These are phyloP conservation scores for Sabuloglossum arenarium DNA, from an alignment of 495 filamentous ascomycete genomes.

Conservation along the genomic window DNA sequence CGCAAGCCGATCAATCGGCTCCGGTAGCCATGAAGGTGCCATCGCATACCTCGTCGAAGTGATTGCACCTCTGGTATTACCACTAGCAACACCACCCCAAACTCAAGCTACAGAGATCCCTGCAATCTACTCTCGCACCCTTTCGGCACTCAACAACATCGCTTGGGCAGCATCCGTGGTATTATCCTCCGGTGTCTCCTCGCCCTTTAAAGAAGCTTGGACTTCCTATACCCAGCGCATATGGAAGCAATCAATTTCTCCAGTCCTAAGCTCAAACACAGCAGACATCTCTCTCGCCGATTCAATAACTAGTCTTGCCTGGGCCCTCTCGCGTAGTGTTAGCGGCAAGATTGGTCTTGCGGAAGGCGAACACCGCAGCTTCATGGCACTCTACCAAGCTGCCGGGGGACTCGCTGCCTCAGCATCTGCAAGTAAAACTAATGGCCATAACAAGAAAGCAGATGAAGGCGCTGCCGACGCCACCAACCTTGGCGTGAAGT, in stretches of 20 bases:
- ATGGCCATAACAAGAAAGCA: neutral
- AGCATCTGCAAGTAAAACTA: conserved; percentile 4
- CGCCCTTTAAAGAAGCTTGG: conserved; percentile 21
- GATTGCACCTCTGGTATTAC: conserved; percentile 28
- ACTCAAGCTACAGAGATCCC: neutral
- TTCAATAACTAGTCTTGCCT: conserved; percentile 34
- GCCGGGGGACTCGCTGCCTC: conserved; percentile 17
- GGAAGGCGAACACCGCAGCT: conserved; percentile 29
- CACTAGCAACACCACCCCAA: conserved; percentile 14
- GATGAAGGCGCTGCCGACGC: conserved; percentile 18
- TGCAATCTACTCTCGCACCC: neutral
- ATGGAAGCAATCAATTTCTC: conserved; percentile 27
- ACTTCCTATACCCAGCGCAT: conserved; percentile 25
- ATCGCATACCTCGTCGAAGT: conserved; percentile 20
- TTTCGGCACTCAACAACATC: conserved; percentile 32
- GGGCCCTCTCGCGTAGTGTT: conserved; percentile 33
- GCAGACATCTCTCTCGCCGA: conserved; percentile 37
- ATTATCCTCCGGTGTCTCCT: conserved; percentile 23
- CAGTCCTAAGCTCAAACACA: conserved; percentile 31
- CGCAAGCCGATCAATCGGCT: conserved; percentile 23
- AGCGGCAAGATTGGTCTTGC: conserved; percentile 24
- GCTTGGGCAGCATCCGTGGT: conserved; percentile 33
- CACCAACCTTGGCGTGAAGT: conserved; percentile 33
- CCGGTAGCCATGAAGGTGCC: conserved; percentile 9
- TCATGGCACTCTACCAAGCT: conserved; percentile 38